Base-by-base conservation (phyloP, 495 filamentous ascomycete genomes). In the Penicillium arizonense region DNA sequence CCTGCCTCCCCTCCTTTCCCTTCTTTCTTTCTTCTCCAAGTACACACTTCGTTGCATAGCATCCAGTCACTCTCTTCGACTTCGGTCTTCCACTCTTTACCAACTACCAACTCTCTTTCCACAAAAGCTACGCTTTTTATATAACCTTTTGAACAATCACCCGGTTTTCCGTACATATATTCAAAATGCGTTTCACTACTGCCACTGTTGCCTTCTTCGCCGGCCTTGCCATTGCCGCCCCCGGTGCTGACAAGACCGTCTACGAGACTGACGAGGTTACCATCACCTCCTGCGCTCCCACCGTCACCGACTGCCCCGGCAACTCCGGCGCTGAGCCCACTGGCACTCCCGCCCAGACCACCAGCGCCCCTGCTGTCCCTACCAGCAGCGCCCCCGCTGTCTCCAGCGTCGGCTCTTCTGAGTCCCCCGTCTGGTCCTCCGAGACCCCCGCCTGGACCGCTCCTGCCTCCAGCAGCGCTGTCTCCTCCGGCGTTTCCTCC, bases 241-340 rank as follows among this genome's bases (percentile, higher is more conserved):
- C 65, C 55, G 58, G 61, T 54, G 69, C 54, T 39, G 65, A 72
- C 54, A 45, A 67, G 57, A 79, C 76, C 59, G 67, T 81, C 74
- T 82, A 77, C 75, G 59, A 69, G 68, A 84, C 80, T 59, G 68
- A 74, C 42, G 74, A 76, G 55, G 73, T 78, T 52, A 80, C 78
- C 62, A 70, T 84, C 73, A 84, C 76, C 63, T 82, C 77, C 24
- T 88, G 85, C 69, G 77, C 72, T 52, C 67, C 83, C 28, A 74
- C 71, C 37, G 80, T 87, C 55, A 84, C 79, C 52, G 65, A 82
- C 76, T 86, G 81, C 74, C 79, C 77, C 55, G 77, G 63, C 60
- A n/a, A 16, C 50, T 26, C 59, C 41, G 57, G 53, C 48, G 54
- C 55, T 55, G 57, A 50, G 33, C 42, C 55, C 21, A 51, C 61